These are phyloP conservation scores for Trichophyton schoenleinii DNA, from an alignment of 2,329 filamentous ascomycete genomes.

Conservation along the genomic window DNA sequence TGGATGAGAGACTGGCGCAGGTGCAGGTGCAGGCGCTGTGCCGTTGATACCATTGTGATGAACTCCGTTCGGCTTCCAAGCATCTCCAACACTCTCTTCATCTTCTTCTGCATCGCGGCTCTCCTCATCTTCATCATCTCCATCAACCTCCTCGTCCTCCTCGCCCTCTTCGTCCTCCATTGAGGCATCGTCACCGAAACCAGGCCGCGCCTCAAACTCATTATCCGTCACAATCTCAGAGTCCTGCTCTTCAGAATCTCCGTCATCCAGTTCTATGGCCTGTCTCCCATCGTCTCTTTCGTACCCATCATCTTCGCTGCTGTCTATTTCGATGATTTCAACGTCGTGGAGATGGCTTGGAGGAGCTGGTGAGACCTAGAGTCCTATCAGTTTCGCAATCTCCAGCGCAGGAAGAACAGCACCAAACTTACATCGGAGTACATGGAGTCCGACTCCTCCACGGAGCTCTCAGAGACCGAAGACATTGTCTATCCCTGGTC, in stretches of 20 bases:
- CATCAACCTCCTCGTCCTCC: slow-evolving; percentile 15
- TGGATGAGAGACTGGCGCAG: not conserved
- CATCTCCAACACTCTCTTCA: slow-evolving; percentile 3
- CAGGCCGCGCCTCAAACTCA: not conserved
- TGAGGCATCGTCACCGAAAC: not conserved
- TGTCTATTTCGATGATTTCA: slow-evolving; percentile 31
- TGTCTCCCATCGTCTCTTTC: slow-evolving; percentile 15
- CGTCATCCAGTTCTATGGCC: slow-evolving; percentile 20
- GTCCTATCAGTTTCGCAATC: slow-evolving; percentile 8
- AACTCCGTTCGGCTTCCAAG: not conserved
- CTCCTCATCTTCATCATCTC: slow-evolving; percentile 12
- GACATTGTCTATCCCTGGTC: not conserved
- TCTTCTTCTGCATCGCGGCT: slow-evolving; percentile 2
- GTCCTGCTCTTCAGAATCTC: slow-evolving; percentile 13
- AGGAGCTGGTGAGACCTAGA: slow-evolving; percentile 6
- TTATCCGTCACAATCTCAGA: slow-evolving; percentile 11
- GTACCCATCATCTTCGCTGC: slow-evolving; percentile 14
- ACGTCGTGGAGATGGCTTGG: slow-evolving; percentile 17
- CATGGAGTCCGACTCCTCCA: slow-evolving; percentile 6
- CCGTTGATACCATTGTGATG: not conserved
- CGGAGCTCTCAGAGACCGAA: not conserved
- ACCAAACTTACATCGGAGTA: slow-evolving; percentile 10
- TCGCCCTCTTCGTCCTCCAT: slow-evolving; percentile 14
- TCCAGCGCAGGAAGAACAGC: slow-evolving; percentile 8
- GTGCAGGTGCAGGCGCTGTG: not conserved